These are phyloP conservation scores for Mucor circinelloides DNA, from an alignment of 371 early-diverging fungal species.

Conservation along the genomic window DNA sequence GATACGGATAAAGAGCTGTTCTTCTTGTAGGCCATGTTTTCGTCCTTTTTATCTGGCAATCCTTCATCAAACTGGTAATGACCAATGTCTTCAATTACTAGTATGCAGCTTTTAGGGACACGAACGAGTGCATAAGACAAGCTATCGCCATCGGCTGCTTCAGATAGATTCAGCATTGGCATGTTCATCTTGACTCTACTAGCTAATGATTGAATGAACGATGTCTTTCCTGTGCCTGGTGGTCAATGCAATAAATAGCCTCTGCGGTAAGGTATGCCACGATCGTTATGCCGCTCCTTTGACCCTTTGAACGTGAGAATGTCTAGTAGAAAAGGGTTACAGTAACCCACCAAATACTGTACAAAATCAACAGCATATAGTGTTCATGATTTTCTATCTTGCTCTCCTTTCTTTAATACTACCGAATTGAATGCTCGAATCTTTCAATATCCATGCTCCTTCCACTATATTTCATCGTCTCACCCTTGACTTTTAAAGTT, in stretches of 20 bases:
- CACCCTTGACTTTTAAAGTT: slow-evolving; percentile 11
- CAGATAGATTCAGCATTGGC: slow-evolving; percentile 85
- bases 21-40: neutral
- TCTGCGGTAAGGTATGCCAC: slow-evolving; percentile 91
- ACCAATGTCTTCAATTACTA: slow-evolving; percentile 96
- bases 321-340: slow-evolving; percentile 8
- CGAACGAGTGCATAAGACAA: slow-evolving; percentile 81
- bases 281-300: slow-evolving; percentile 77
- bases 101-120: slow-evolving; percentile 81
- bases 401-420: slow-evolving; percentile 30
- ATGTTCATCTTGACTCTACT: slow-evolving; percentile 88
- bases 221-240: slow-evolving; percentile 71
- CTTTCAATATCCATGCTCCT: slow-evolving; percentile 23
- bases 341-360: neutral
- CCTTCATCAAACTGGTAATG: slow-evolving; percentile 40
- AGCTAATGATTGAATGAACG: slow-evolving; percentile 73
- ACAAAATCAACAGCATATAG: slow-evolving; percentile 7
- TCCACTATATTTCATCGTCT: slow-evolving; percentile 27
- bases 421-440: slow-evolving; percentile 35
- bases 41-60: slow-evolving; percentile 33
- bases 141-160: slow-evolving; percentile 83
- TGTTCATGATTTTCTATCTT: slow-evolving; percentile 32
- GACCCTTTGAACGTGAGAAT: slow-evolving; percentile 26
- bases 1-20: slow-evolving; percentile 14
- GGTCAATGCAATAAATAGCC: slow-evolving; percentile 71